Base-by-base conservation (phyloP, 257 asterid species). In the Forsythia viridissima region DNA sequence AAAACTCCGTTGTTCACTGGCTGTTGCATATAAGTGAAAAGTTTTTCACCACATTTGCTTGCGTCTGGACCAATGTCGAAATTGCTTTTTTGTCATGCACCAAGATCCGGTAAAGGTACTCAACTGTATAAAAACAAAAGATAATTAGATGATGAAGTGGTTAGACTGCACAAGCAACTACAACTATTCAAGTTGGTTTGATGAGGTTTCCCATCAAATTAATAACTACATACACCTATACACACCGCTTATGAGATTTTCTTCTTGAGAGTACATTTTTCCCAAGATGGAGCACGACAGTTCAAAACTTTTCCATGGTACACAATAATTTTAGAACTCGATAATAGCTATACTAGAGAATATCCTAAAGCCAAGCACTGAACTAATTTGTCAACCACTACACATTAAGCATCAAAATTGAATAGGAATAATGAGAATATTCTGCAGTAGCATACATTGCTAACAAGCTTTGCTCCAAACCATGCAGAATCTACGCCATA, bases 401-500 rank as follows among this genome's bases (percentile, higher is more conserved):
- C 24, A 30, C 21, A 38, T 61, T 30, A 72, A 71, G 72, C 51
- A 76, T 12, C 75, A 43, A 38, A 72, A 59, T 16, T 21, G 65
- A 52, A 57, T 15, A 30, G 48, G 39, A 44, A 36, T 61, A 72
- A 18, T 65, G 51, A 39, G 83, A 7, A 57, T 24, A 55, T 30
- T 30, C 72, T 71, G 40, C 12, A 80, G 86, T 42, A 82, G 80
- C 89, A 61, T 93, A 93, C 99, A 83, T 93, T 93, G 94, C 97
- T 88, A 75, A 95, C 82, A 78, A 92, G 94, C 86, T 93, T 92
- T 63, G 96, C 99, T 81, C 99, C 99, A 71, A 84, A 88, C 99
- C 99, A 95, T 21, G 93, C 97, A 80, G 99, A 91, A 86, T 95
- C 94, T 12, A 85, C 80, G 40, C 98, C 99, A 82, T 87, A 85